A percentile compares a stretch with the other conserved stretches of the same genome.
Evolutionary conservation across 2,329 filamentous ascomycete species (phyloP).

Genomic region (Penicillium sp.): DNA sequence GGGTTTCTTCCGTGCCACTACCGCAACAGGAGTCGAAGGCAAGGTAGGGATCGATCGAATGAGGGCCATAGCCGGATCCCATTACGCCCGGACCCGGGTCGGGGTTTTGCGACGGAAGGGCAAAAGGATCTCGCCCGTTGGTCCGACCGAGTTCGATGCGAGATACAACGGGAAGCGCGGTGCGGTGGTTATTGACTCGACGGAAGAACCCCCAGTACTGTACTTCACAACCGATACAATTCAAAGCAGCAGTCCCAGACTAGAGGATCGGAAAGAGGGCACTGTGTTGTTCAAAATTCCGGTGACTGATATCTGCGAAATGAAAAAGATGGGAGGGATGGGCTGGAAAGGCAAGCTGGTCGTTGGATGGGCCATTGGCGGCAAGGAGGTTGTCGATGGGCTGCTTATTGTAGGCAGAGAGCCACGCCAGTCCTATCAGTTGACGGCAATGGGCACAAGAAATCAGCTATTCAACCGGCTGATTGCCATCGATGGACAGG

Average conservation of each 20-base stretch:
- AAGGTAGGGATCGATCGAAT: conserved; percentile 68
- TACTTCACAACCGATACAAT: conserved; percentile 56
- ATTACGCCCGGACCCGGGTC: conserved; percentile 65
- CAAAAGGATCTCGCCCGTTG: conserved; percentile 47
- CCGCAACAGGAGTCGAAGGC: conserved; percentile 70
- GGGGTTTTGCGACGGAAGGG: conserved; percentile 61
- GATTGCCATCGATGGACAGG: conserved; percentile 72
- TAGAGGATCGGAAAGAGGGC: conserved; percentile 49
- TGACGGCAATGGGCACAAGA: conserved; percentile 69
- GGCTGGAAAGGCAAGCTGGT: conserved; percentile 82
- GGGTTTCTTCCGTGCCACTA: conserved; percentile 64
- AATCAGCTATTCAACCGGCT: conserved; percentile 81
- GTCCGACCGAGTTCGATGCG: conserved; percentile 70
- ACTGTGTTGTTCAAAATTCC: conserved; percentile 66
- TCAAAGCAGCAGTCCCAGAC: conserved; percentile 40
- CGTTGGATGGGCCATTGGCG: conserved; percentile 71
- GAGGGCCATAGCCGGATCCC: conserved; percentile 60
- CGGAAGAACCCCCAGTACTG: conserved; percentile 42
- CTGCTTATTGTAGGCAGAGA: conserved; percentile 61
- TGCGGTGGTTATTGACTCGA: conserved; percentile 59
- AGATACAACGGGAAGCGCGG: conserved; percentile 69
- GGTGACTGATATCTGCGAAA: conserved; percentile 65
- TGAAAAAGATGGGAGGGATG: conserved; percentile 75
- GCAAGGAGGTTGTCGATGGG: conserved; percentile 70
- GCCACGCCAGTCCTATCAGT: conserved; percentile 52